Conservation (phyloP, 129 eudicot species). For the Lactuca sativa region DNA sequence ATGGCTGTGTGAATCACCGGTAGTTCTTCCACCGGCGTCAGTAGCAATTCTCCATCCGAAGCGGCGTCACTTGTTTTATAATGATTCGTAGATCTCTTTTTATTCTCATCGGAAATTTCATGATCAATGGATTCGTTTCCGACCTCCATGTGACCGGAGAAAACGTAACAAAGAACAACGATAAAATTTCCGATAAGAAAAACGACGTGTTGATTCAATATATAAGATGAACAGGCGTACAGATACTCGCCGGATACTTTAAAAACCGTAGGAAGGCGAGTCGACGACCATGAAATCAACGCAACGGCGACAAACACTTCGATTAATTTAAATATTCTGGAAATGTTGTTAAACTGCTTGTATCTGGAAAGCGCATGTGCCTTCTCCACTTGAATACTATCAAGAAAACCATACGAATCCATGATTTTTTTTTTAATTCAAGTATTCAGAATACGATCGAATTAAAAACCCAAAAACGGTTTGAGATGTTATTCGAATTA, state of each 20-base stretch:
- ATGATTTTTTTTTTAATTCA: slow-evolving; percentile 17
- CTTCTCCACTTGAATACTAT: slow-evolving; percentile 41
- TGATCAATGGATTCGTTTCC: slow-evolving; percentile 13
- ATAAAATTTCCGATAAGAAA: slow-evolving; percentile 76
- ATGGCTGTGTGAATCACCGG: slow-evolving; percentile 11
- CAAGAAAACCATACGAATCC: slow-evolving; percentile 28
- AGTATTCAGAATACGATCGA: neutral
- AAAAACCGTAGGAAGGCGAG: slow-evolving; percentile 43
- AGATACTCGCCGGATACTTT: slow-evolving; percentile 30
- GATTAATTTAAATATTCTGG: slow-evolving; percentile 36
- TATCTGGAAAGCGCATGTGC: slow-evolving; percentile 61
- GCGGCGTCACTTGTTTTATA: slow-evolving; percentile 11
- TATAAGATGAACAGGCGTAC: slow-evolving; percentile 18
- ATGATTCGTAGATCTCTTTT: slow-evolving; percentile 8
- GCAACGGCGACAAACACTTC: slow-evolving; percentile 44
- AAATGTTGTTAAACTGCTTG: slow-evolving; percentile 47
- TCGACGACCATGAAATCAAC: slow-evolving; percentile 66
- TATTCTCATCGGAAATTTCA: slow-evolving; percentile 30
- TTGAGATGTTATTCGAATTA: neutral
- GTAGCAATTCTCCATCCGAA: neutral
- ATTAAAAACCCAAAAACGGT: neutral
- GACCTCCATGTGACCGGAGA: slow-evolving; percentile 41
- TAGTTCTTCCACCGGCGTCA: slow-evolving; percentile 3
- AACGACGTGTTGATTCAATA: slow-evolving; percentile 62
- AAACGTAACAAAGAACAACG: slow-evolving; percentile 37